Evolutionary conservation across 371 early-diverging fungal genomes (phyloP).

Genomic region (Vavraia culicis): DNA sequence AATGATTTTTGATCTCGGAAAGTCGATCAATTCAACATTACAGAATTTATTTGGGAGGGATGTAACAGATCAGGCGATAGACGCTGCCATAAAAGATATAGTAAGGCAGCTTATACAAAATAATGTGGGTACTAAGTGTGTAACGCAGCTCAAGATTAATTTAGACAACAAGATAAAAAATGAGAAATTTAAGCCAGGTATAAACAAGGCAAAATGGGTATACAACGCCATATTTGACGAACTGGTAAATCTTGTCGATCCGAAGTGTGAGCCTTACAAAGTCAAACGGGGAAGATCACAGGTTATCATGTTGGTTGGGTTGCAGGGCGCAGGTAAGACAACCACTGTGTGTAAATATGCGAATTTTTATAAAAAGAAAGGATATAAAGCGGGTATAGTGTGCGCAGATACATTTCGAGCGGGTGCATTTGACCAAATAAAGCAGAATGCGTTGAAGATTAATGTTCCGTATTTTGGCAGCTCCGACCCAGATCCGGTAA

Average conservation of each 20-base stretch:
- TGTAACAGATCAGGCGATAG: conserved; percentile 30
- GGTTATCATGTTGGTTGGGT: conserved; percentile 90
- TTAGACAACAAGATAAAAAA: conserved; percentile 59
- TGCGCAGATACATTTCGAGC: conserved; percentile 99
- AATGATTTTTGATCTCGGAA: no score
- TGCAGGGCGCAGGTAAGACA: conserved; percentile 96
- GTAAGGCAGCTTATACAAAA: conserved; percentile 43
- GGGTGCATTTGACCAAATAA: conserved; percentile 96
- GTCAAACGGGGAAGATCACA: conserved; percentile 62
- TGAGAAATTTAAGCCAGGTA: conserved; percentile 58
- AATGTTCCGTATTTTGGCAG: conserved; percentile 88
- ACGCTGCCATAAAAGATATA: conserved; percentile 37
- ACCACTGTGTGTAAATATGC: conserved; percentile 95
- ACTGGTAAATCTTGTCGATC: conserved; percentile 70
- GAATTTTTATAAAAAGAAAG: conserved; percentile 74
- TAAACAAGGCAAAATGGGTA: conserved; percentile 54
- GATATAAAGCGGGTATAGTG: conserved; percentile 80
- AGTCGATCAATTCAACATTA: conserved; percentile 1
- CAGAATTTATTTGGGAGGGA: conserved; percentile 17
- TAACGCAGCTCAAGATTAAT: conserved; percentile 59
- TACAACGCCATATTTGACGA: conserved; percentile 70
- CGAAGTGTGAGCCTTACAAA: conserved; percentile 61
- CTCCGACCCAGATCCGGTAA: conserved; percentile 75
- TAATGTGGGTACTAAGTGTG: conserved; percentile 76
- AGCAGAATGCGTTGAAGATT: conserved; percentile 88